A percentile compares a stretch with the other conserved stretches of the same genome.
Evolutionary conservation across 805 yeast species (phyloP).

Genomic region (Hanseniaspora mollemarum): DNA sequence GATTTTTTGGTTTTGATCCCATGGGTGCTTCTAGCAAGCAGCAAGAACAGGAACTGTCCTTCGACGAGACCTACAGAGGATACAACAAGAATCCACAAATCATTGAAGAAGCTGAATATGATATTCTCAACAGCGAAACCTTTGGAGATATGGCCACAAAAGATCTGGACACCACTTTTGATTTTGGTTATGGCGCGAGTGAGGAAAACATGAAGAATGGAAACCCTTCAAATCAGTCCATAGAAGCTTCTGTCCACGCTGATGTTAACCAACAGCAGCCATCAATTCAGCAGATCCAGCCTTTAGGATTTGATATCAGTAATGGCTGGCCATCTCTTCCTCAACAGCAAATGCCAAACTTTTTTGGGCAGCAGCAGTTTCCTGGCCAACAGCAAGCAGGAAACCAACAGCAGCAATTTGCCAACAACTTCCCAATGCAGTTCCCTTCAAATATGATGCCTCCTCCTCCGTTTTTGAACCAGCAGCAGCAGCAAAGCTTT

Average conservation of each 20-base stretch:
- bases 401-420: constrained; percentile 5
- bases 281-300: constrained; percentile 18
- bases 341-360: constrained; percentile 15
- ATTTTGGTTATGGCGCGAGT: constrained; percentile 28
- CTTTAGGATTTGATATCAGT: constrained; percentile 6
- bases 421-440: constrained; percentile 7
- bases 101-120: constrained; percentile 60
- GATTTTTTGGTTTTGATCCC: constrained; percentile 30
- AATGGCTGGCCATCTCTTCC: constrained; percentile 8
- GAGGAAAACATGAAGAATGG: constrained; percentile 15
- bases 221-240: not conserved
- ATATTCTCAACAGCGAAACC: constrained; percentile 32
- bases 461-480: constrained; percentile 10
- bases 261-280: constrained; percentile 18
- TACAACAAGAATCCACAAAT: constrained; percentile 33
- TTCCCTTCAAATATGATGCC: constrained; percentile 14
- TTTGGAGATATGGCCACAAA: constrained; percentile 25
- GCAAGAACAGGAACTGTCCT: constrained; percentile 37
- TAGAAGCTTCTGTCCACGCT: constrained; percentile 15
- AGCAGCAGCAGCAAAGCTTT: not conserved
- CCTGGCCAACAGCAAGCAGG: constrained; percentile 17
- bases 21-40: constrained; percentile 6
- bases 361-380: constrained; percentile 23
- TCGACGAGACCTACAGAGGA: constrained; percentile 76
- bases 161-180: constrained; percentile 29